Conservation (phyloP, 1,284 basidiomycete genomes). For the Schizophyllum amplum region DNA sequence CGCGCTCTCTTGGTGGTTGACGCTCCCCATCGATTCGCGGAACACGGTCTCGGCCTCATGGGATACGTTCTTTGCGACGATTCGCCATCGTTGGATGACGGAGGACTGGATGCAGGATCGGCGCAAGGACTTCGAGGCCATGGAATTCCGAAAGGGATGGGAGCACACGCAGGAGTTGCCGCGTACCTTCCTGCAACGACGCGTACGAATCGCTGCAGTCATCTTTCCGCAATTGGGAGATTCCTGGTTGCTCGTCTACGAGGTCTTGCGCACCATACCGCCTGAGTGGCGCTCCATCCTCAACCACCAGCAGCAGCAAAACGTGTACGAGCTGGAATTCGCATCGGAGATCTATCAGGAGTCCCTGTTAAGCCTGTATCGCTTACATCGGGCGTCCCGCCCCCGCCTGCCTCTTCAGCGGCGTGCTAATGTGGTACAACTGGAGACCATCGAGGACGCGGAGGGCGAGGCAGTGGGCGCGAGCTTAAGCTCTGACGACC, state of each 20-base stretch:
- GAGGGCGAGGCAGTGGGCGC: no score
- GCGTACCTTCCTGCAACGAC: conserved; percentile 4
- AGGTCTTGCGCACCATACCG: background rate
- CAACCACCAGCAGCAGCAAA: background rate
- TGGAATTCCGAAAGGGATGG: conserved; percentile 5
- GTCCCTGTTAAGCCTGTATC: no score
- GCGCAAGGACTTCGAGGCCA: conserved; percentile 7
- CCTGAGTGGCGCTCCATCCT: background rate
- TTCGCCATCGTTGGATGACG: conserved; percentile 4
- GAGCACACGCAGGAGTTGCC: conserved; percentile 2
- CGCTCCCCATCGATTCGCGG: background rate
- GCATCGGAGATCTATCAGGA: no score
- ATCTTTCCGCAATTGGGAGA: background rate
- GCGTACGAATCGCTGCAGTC: conserved; percentile 1
- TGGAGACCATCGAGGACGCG: no score
- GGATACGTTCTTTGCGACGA: background rate
- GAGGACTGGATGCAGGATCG: conserved; percentile 1
- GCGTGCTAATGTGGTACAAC: no score
- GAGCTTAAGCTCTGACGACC: no score
- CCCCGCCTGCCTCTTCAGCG: no score
- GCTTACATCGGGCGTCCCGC: no score
- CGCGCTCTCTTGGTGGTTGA: conserved; percentile 9
- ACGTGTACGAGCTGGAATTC: no score
- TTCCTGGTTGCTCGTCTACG: background rate
- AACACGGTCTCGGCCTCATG: background rate